Evolutionary conservation across 257 asterid species (phyloP).

Genomic region (Solanum arcanum): DNA sequence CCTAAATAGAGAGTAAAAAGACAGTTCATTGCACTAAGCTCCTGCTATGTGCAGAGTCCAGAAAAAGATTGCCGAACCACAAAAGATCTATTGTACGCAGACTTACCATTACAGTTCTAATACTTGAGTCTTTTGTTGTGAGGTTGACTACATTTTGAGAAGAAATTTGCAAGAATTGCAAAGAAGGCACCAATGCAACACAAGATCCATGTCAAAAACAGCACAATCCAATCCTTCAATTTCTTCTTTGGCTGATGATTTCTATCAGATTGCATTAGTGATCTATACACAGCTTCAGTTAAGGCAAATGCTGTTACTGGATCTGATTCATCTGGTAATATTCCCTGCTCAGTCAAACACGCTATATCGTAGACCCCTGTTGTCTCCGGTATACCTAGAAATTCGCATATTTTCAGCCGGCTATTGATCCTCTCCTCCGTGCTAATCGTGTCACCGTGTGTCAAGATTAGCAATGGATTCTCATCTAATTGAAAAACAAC

Average conservation of each 20-base stretch:
- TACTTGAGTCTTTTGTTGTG: conserved; percentile 14
- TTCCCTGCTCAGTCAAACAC: conserved; percentile 52
- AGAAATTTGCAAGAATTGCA: conserved; percentile 35
- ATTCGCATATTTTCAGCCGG: conserved; percentile 37
- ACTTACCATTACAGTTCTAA: not conserved
- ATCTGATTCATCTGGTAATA: conserved; percentile 45
- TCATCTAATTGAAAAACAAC: conserved; percentile 27
- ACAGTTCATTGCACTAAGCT: not conserved
- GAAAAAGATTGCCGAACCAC: not conserved
- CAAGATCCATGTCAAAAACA: conserved; percentile 28
- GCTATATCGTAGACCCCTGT: conserved; percentile 61
- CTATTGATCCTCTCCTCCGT: conserved; percentile 39
- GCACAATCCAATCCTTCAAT: conserved; percentile 20
- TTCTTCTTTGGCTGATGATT: conserved; percentile 41
- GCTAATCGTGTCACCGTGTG: conserved; percentile 46
- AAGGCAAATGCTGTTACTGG: conserved; percentile 49
- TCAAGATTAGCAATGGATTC: conserved; percentile 47
- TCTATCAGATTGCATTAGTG: conserved; percentile 49
- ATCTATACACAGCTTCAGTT: conserved; percentile 46
- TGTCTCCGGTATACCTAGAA: conserved; percentile 40
- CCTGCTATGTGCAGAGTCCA: not conserved
- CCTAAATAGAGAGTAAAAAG: not conserved
- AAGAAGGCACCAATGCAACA: conserved; percentile 38
- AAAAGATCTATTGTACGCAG: not conserved
- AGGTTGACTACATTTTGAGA: conserved; percentile 27